Percentiles rank a stretch among this genome's conserved stretches.
Conservation (phyloP, 192 early-diverging fungal species). For the Spinellus fusiger region DNA sequence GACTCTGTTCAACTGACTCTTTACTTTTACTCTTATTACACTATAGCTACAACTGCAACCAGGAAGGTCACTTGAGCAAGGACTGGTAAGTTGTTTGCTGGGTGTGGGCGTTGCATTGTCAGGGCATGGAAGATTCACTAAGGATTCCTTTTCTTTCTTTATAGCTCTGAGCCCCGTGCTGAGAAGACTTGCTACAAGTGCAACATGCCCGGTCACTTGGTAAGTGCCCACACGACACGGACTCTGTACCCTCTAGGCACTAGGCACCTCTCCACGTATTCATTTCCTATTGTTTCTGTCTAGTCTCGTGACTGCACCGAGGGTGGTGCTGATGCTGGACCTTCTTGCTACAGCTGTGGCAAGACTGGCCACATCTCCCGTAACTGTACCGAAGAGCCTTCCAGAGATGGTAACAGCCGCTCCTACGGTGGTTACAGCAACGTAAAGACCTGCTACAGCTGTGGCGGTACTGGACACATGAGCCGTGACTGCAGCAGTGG, state of each 20-base stretch:
- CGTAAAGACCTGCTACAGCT: conserved; percentile 24
- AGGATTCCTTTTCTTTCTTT: neutral
- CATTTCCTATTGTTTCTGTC: neutral
- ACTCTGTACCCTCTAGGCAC: too few species aligned
- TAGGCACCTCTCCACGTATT: neutral
- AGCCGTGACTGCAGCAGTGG: conserved; percentile 27
- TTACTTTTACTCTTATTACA: conserved; percentile 1
- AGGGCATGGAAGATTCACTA: neutral
- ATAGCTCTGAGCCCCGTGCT: conserved; percentile 38
- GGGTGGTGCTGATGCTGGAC: conserved; percentile 27
- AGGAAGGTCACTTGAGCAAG: conserved; percentile 36
- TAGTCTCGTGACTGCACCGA: conserved; percentile 48
- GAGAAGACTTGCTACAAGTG: conserved; percentile 55
- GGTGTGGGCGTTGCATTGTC: neutral
- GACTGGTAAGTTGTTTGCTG: conserved; percentile 20
- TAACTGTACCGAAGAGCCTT: conserved; percentile 35
- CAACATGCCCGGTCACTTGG: conserved; percentile 44
- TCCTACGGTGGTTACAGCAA: conserved; percentile 8
- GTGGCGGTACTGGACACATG: conserved; percentile 28
- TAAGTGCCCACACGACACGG: conserved; percentile 10
- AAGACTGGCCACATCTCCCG: conserved; percentile 50
- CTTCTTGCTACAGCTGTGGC: conserved; percentile 44
- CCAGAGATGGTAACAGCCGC: conserved; percentile 13
- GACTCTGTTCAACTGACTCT: neutral
- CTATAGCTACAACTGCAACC: conserved; percentile 50